Percentiles rank a stretch among this genome's conserved stretches.
phyloP scores from a whole-genome alignment of 2,329 filamentous ascomycete genomes.

The Madurella fahalii region DNA sequence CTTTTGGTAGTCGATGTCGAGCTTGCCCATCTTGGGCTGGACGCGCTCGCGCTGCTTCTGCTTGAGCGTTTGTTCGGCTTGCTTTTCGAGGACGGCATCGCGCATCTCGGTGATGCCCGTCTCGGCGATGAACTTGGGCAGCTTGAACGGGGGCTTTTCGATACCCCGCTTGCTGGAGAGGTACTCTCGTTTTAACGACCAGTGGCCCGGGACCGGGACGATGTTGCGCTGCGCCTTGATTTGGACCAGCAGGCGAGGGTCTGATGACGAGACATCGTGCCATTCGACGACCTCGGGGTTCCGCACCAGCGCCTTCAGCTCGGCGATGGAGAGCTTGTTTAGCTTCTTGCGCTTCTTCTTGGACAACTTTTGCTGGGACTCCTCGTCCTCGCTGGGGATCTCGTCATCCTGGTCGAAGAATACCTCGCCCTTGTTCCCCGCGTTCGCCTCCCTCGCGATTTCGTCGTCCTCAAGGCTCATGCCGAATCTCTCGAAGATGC shows the following conservation, averaged over 20 bases:
- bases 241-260: slow-evolving; percentile 83
- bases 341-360: slow-evolving; percentile 93
- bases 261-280: slow-evolving; percentile 89
- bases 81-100: slow-evolving; percentile 92
- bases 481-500: slow-evolving; percentile 77
- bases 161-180: slow-evolving; percentile 95
- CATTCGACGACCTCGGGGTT: slow-evolving; percentile 96
- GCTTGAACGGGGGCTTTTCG: slow-evolving; percentile 86
- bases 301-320: slow-evolving; percentile 85
- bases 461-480: slow-evolving; percentile 59
- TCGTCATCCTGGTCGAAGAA: slow-evolving; percentile 81
- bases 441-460: slow-evolving; percentile 59
- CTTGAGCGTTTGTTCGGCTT: slow-evolving; percentile 85
- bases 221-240: slow-evolving; percentile 95
- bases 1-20: slow-evolving; percentile 98
- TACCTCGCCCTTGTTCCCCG: slow-evolving; percentile 76
- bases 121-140: slow-evolving; percentile 95
- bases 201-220: slow-evolving; percentile 88
- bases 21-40: slow-evolving; percentile 89
- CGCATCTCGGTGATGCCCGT: slow-evolving; percentile 98
- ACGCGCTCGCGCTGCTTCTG: slow-evolving; percentile 95
- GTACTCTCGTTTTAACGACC: slow-evolving; percentile 95
- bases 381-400: slow-evolving; percentile 80
- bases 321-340: slow-evolving; percentile 89
- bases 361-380: slow-evolving; percentile 68